Evolutionary conservation across 805 yeast genomes (phyloP).

Genomic region (Candida stauntonica): DNA sequence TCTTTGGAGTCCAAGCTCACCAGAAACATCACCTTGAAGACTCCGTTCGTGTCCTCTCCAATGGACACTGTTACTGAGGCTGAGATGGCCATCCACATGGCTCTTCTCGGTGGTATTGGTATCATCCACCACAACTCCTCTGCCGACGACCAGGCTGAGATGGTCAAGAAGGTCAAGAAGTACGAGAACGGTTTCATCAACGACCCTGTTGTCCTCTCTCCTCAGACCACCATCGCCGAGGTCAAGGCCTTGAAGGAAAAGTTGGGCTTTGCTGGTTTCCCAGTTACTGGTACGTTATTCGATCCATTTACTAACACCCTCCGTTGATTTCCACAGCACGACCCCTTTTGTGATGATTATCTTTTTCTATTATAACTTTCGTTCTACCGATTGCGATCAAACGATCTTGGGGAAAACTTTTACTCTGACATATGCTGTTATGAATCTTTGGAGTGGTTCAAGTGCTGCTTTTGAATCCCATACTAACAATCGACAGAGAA

Average conservation of each 20-base stretch:
- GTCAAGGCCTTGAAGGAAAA: slow-evolving; percentile 63
- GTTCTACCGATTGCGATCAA: slow-evolving; percentile 98
- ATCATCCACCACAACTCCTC: slow-evolving; percentile 96
- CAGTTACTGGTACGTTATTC: slow-evolving; percentile 92
- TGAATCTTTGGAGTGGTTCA: neutral
- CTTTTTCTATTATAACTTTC: slow-evolving; percentile 73
- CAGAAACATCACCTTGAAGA: slow-evolving; percentile 82
- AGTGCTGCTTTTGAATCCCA: neutral
- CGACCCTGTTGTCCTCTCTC: slow-evolving; percentile 85
- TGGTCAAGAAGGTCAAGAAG: slow-evolving; percentile 95
- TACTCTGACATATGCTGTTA: slow-evolving; percentile 37
- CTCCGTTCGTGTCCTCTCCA: slow-evolving; percentile 97
- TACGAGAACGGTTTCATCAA: slow-evolving; percentile 97
- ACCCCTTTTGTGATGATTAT: slow-evolving; percentile 47
- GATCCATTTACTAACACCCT: slow-evolving; percentile 6
- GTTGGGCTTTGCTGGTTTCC: slow-evolving; percentile 95
- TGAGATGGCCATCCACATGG: slow-evolving; percentile 98
- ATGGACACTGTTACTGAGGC: slow-evolving; percentile 99
- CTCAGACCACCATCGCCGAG: slow-evolving; percentile 73
- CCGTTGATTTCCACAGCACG: neutral
- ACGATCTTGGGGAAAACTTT: slow-evolving; percentile 89
- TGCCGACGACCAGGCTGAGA: slow-evolving; percentile 95
- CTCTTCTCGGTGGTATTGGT: slow-evolving; percentile 98
- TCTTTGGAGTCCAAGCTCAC: slow-evolving; percentile 82
- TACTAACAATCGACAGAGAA: slow-evolving; percentile 48